phyloP scores from a whole-genome alignment of 805 yeast species.

The Millerozyma miso region DNA sequence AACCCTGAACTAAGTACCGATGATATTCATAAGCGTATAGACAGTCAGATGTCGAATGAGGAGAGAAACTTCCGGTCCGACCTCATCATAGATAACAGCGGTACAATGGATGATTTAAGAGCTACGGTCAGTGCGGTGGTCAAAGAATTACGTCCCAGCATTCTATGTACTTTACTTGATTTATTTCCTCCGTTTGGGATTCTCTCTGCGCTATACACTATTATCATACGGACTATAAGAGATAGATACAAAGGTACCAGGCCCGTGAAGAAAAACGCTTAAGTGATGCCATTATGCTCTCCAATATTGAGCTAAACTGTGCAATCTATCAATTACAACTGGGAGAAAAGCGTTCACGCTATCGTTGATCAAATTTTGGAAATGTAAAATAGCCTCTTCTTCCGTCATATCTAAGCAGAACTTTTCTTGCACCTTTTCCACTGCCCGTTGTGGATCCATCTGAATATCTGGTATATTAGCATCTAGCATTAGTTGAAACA shows the following conservation, averaged over 20 bases:
- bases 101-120: slow-evolving; percentile 20
- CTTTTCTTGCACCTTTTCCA: slow-evolving; percentile 88
- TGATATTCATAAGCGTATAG: slow-evolving; percentile 71
- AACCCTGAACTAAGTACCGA: slow-evolving; percentile 61
- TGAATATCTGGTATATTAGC: slow-evolving; percentile 89
- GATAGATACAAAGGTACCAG: slow-evolving; percentile 16
- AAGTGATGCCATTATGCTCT: slow-evolving; percentile 51
- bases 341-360: slow-evolving; percentile 93
- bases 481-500: slow-evolving; percentile 90
- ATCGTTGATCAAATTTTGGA: slow-evolving; percentile 90
- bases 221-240: slow-evolving; percentile 13
- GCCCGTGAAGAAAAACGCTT: slow-evolving; percentile 4
- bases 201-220: slow-evolving; percentile 19
- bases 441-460: slow-evolving; percentile 79
- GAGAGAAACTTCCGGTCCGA: slow-evolving; percentile 61
- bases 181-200: slow-evolving; percentile 25
- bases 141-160: slow-evolving; percentile 22
- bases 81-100: slow-evolving; percentile 60
- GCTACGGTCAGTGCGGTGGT: slow-evolving; percentile 18
- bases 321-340: slow-evolving; percentile 90
- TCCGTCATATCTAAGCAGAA: slow-evolving; percentile 91
- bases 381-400: slow-evolving; percentile 92
- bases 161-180: slow-evolving; percentile 16
- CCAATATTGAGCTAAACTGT: slow-evolving; percentile 97
- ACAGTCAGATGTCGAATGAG: slow-evolving; percentile 67